Base-by-base conservation (phyloP, 169 alveolate genomes). In the Ichthyophthirius multifiliis region DNA sequence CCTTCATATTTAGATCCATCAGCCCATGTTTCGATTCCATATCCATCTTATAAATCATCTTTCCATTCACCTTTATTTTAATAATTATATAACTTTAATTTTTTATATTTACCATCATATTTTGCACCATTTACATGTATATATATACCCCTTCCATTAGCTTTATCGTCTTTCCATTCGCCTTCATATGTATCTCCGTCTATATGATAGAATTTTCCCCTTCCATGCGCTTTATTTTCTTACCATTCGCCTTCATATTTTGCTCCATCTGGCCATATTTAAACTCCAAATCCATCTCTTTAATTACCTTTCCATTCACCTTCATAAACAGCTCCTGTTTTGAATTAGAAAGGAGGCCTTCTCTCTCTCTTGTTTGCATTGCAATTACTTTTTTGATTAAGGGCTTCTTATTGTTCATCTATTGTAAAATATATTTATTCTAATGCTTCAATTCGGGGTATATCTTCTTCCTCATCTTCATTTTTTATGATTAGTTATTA, bases 151-250 rank as follows among this genome's bases (percentile, higher is more conserved):
- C 65, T 84, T 13, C 91, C 94, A 77, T 85, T 74, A 2, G 90
- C 90, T 41, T 73, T 79, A 80, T 90, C 95, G 73, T 90, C 91
- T 75, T 83, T 75, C 95, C 95, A 90, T 65, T 86, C 80, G 13
- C 95, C 95, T 55, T 88, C 89, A 82, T 82, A 91, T n/a, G 83
- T 90, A 77, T 89, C 93, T 15, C 96, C 96, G 44, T 90, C 94
- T 20, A 88, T 89, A 83, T 92, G 96, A 83, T 88, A 87, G 76
- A 92, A 92, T 65, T 81, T 85, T 3, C 96, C 96, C 37, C 79
- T 85, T 30, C 96, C 96, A 79, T 80, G 84, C 2, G 96, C 92
- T 79, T 83, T 83, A 65, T 83, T 83, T n/a, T 76, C 83, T 77
- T 82, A 82, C 83, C 89, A 76, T 4, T 86, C 89, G 39, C 93